phyloP scores from a whole-genome alignment of 2,329 filamentous ascomycete species.

The Fusarium fracticaudum region DNA sequence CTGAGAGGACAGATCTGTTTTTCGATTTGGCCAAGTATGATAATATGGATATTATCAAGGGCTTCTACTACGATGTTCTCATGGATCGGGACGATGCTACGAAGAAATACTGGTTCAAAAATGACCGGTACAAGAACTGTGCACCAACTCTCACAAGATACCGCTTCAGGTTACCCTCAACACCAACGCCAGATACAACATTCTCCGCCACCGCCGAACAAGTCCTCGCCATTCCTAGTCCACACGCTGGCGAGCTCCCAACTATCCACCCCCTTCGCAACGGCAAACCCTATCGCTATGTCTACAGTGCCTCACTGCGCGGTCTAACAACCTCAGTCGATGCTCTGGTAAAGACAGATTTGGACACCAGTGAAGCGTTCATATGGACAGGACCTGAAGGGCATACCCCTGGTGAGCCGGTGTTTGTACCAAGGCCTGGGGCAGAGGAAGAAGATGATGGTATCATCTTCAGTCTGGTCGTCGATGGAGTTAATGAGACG shows the following conservation, averaged over 20 bases:
- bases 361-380: conserved; percentile 58
- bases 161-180: conserved; percentile 50
- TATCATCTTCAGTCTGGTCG: conserved; percentile 68
- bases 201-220: conserved; percentile 43
- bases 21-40: conserved; percentile 74
- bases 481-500: conserved; percentile 66
- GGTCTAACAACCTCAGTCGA: conserved; percentile 70
- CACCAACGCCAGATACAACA: conserved; percentile 20
- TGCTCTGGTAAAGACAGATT: conserved; percentile 72
- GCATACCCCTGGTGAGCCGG: conserved; percentile 75
- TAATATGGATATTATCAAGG: conserved; percentile 70
- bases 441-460: conserved; percentile 69
- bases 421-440: conserved; percentile 66
- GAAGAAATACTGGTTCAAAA: conserved; percentile 54
- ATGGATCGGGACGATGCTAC: conserved; percentile 61
- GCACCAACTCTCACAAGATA: conserved; percentile 56
- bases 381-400: conserved; percentile 67
- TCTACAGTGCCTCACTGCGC: conserved; percentile 66
- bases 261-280: conserved; percentile 69
- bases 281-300: conserved; percentile 65
- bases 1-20: conserved; percentile 59
- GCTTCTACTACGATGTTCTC: conserved; percentile 76
- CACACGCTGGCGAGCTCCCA: conserved; percentile 70
- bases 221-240: conserved; percentile 59
- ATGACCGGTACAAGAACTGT: conserved; percentile 49